Percentiles rank a stretch among this genome's conserved stretches.
Evolutionary conservation across 148 eudicot genomes (phyloP).

Genomic region (Fagopyrum esculentum): DNA sequence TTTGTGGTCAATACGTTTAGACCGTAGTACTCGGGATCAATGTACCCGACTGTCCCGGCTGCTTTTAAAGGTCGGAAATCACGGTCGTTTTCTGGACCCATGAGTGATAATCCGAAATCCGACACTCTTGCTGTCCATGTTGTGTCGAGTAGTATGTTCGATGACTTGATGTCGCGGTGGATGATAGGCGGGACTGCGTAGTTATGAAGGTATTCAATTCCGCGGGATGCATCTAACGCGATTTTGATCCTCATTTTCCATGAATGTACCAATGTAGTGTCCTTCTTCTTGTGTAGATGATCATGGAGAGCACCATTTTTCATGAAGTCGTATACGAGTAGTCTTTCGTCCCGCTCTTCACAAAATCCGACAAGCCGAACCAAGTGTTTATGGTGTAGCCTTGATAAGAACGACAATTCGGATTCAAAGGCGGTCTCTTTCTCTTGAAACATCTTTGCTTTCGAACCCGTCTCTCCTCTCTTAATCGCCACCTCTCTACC

Average conservation of each 20-base stretch:
- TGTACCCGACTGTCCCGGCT: conserved; percentile 91
- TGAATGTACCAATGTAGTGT: conserved; percentile 50
- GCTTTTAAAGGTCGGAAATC: conserved; percentile 61
- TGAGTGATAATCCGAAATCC: conserved; percentile 84
- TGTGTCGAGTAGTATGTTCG: conserved; percentile 74
- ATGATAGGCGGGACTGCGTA: conserved; percentile 96
- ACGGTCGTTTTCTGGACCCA: conserved; percentile 51
- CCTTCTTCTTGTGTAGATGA: conserved; percentile 72
- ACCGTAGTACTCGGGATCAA: conserved; percentile 91
- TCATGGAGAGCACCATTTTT: conserved; percentile 82
- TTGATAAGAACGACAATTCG: conserved; percentile 69
- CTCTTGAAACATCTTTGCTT: conserved; percentile 64
- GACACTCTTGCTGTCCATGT: conserved; percentile 92
- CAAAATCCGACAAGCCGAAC: conserved; percentile 92
- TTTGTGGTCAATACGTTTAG: conserved; percentile 87
- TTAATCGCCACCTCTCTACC: conserved; percentile 93
- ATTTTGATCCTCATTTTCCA: conserved; percentile 89
- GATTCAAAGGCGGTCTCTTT: conserved; percentile 90
- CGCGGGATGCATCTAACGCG: conserved; percentile 78
- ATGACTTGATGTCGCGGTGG: conserved; percentile 85
- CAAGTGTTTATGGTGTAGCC: conserved; percentile 90
- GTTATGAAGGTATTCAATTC: conserved; percentile 88
- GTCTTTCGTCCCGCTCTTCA: conserved; percentile 82
- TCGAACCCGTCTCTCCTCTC: conserved; percentile 56
- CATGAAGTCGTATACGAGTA: conserved; percentile 88